Evolutionary conservation across 345 rosid genomes (phyloP), one percentile per base, ranked within the genome.

Genomic region (Murraya paniculata): DNA sequence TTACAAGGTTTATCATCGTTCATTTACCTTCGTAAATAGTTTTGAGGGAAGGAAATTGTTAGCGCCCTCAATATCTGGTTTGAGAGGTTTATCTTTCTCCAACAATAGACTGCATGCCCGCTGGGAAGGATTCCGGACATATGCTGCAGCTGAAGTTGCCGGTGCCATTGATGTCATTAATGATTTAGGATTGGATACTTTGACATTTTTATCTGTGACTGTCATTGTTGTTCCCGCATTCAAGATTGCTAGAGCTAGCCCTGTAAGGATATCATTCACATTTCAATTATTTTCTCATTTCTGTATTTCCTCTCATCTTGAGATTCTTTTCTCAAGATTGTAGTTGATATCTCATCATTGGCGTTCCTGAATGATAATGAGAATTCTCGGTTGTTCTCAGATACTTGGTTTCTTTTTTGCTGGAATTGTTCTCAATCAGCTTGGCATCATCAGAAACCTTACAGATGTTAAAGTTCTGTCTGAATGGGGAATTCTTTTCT

Each of bases 341-440:
- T 28, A 55, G 57, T 59, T 73, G 4, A 39, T 24, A 59, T 41
- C 22, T 19, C 41, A 4, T 56, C 31, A 72, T 9, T 71, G 9
- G 24, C 21, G 45, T 56, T 35, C 64, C 60, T 36, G 39, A 31
- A 71, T 36, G 56, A 62, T 35, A 39, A 53, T 57, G 45, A 30
- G 41, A 2, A 48, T 4, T 79, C 74, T 57, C 78, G 36, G 7
- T 78, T 84, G 85, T 73, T 68, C 79, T 73, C 91, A 95, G 99
- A 92, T 95, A 77, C 99, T 95, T 78, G 99, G 99, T 75, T 95
- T 95, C 93, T 95, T 95, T 87, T 95, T 92, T 87, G 97, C 99
- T 59, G 98, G 99, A 64, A 74, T 95, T 78, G 92, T 95, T 39
- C 95, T 95, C 71, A 95, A 93, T 84, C 99, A 93, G 68, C 88